These are phyloP conservation scores for Histomonas meleagridis DNA, from an alignment of 208 protist genomes.

Conservation along the genomic window DNA sequence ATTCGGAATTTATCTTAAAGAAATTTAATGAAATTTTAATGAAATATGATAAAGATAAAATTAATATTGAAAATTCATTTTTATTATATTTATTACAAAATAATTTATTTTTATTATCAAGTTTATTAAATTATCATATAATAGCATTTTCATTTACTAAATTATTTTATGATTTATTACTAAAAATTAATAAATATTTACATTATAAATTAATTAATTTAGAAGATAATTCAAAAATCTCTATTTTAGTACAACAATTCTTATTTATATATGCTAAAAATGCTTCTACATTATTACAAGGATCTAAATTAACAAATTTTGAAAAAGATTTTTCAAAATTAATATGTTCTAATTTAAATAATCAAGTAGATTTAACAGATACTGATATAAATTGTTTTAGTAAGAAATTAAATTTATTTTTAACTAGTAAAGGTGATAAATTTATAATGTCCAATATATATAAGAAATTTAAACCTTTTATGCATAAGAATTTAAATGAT, in stretches of 20 bases:
- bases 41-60: no score
- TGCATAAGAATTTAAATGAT: background rate
- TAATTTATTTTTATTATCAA: background rate
- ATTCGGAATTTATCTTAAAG: no score
- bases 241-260: background rate
- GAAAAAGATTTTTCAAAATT: background rate
- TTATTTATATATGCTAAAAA: background rate
- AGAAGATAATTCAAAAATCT: background rate
- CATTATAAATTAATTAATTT: background rate
- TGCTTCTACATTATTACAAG: background rate
- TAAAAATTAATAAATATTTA: background rate
- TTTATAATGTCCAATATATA: background rate
- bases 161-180: background rate
- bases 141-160: background rate
- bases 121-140: background rate
- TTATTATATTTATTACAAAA: background rate
- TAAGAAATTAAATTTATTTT: background rate
- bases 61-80: background rate
- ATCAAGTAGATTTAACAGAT: background rate
- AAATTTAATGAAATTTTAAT: no score
- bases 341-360: background rate
- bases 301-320: background rate
- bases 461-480: conserved; percentile 4
- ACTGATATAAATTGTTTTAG: no score
- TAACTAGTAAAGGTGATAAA: background rate